These are phyloP conservation scores for Coemansia interrupta DNA, from an alignment of 192 early-diverging fungal species.

Conservation along the genomic window DNA sequence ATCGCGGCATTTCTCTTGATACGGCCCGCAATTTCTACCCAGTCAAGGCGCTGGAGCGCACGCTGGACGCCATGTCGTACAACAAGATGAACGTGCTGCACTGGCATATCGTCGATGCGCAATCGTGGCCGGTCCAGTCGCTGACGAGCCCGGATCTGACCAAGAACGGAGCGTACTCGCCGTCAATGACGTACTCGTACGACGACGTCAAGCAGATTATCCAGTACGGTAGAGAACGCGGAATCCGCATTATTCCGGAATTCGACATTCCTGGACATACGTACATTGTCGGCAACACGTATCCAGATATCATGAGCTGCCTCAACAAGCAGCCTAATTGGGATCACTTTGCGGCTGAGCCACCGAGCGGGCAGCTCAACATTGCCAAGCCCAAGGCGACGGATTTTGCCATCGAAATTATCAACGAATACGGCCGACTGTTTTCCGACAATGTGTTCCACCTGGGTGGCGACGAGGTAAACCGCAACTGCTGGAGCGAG, in stretches of 20 bases:
- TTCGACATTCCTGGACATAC: slow-evolving; percentile 86
- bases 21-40: slow-evolving; percentile 68
- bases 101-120: slow-evolving; percentile 73
- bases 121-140: slow-evolving; percentile 69
- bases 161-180: slow-evolving; percentile 62
- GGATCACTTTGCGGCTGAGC: slow-evolving; percentile 65
- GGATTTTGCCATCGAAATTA: slow-evolving; percentile 58
- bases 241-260: slow-evolving; percentile 90
- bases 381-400: slow-evolving; percentile 63
- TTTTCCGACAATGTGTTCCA: slow-evolving; percentile 75
- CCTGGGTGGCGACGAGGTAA: slow-evolving; percentile 75
- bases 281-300: slow-evolving; percentile 50
- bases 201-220: slow-evolving; percentile 67
- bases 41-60: slow-evolving; percentile 55
- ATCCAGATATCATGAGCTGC: slow-evolving; percentile 61
- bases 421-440: slow-evolving; percentile 62
- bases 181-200: slow-evolving; percentile 66
- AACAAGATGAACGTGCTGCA: slow-evolving; percentile 77
- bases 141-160: slow-evolving; percentile 61
- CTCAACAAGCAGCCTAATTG: slow-evolving; percentile 58
- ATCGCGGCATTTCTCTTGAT: slow-evolving; percentile 70
- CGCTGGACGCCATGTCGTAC: slow-evolving; percentile 66
- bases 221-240: slow-evolving; percentile 66
- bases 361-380: slow-evolving; percentile 82
- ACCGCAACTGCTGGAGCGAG: slow-evolving; percentile 65